Base-by-base conservation (phyloP, 106 monocot genomes). In the Dendrobium catenatum region DNA sequence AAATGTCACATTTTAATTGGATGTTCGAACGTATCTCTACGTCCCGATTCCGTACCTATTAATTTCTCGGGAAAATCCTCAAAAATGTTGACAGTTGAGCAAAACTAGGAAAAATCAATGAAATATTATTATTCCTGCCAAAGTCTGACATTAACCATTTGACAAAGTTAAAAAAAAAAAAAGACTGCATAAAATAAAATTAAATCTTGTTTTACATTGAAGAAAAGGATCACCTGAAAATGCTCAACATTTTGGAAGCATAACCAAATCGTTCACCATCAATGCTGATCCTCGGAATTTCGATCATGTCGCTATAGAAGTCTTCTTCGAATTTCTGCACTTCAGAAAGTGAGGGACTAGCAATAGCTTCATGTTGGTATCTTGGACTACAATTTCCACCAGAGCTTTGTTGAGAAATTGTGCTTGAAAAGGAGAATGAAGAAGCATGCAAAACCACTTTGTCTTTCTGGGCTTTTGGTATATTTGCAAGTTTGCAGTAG, bases 381-480 rank as follows among this genome's bases (percentile, higher is more conserved):
- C 79, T 47, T 47, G 91, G 88, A 68, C 91, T 95, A 91, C 90
- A 89, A 82, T 42, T 79, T 48, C 94, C 92, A 55, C 64, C 17
- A 24, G 77, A 77, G 51, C 89, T 84, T 11, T 72, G 82, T 18
- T 81, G 88, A 82, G 89, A 93, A 81, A 83, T 85, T 44, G 88
- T 87, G 74, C 89, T 94, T 26, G 94, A 89, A 64, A 91, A 90
- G 58, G 89, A 94, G 47, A 83, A 48, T 17, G 93, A 93, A 51
- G 90, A 79, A 68, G 89, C 83, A 72, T 84, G 88, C 22, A 87
- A 88, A 68, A 78, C 77, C 47, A 81, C 31, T 40, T 58, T 11
- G 9, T 84, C 84, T 9, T 47, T 75, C 29, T 40, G 72, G n/a
- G 82, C 76, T n/a, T 79, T 4, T 4, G 72, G 75, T 44, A 55